These are phyloP conservation scores for Teratosphaeria epicoccoides DNA, from an alignment of 2,329 filamentous ascomycete genomes.

Conservation along the genomic window DNA sequence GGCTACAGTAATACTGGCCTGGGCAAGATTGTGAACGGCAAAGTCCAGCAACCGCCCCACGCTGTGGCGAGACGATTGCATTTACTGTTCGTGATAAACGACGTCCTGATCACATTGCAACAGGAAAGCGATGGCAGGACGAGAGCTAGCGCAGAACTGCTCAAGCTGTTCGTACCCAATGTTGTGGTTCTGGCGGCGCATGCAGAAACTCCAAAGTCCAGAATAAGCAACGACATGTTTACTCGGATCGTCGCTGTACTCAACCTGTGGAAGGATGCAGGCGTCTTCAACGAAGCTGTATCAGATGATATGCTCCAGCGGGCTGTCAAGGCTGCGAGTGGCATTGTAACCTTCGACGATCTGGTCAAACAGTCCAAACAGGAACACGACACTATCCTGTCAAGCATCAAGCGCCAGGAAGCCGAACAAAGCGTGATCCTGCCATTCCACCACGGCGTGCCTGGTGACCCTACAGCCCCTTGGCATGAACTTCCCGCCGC, in stretches of 20 bases:
- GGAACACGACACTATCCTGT: not conserved
- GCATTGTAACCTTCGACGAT: not conserved
- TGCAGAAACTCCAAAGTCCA: not conserved
- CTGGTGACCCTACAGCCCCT: slow-evolving; percentile 16
- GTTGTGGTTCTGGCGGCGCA: not conserved
- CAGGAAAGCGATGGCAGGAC: not conserved
- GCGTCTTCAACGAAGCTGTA: not conserved
- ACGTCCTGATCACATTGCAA: slow-evolving; percentile 8
- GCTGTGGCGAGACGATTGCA: slow-evolving; percentile 15
- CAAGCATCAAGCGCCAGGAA: not conserved
- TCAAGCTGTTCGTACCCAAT: not conserved
- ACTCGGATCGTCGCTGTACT: not conserved
- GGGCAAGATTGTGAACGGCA: slow-evolving; percentile 1
- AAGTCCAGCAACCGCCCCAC: slow-evolving; percentile 8
- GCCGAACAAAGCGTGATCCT: slow-evolving; percentile 6
- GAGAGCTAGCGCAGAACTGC: not conserved
- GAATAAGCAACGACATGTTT: not conserved
- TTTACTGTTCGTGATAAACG: slow-evolving; percentile 13
- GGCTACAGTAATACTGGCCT: not conserved
- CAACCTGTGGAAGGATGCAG: slow-evolving; percentile 1
- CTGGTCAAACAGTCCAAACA: not conserved
- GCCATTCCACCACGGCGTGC: slow-evolving; percentile 16
- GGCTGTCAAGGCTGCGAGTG: not conserved
- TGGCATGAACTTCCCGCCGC: slow-evolving; percentile 25
- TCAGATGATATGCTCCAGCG: not conserved